Evolutionary conservation across 129 eudicot genomes (phyloP), one percentile per base, ranked within the genome.

Genomic region (Rutidosis leptorrhynchoides): DNA sequence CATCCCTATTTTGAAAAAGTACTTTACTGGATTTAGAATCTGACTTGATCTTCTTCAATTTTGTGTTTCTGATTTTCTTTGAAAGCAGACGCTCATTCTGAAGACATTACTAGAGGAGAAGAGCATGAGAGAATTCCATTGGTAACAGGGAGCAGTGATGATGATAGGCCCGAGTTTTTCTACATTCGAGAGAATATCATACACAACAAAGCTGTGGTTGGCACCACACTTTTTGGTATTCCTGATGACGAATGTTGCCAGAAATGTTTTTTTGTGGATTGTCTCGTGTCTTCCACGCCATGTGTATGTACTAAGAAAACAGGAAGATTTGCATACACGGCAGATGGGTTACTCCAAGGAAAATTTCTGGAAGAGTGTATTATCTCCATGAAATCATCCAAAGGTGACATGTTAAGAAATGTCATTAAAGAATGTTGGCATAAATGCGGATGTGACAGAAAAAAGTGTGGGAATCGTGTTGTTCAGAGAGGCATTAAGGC

Each of bases 351-450:
- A 55, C 87, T 83, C 1, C 84, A 79, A 66, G 94, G 83, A 78
- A 85, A 69, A 33, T 68, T 87, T 79, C 56, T 91, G 56, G 77
- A 81, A 2, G 90, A 78, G 71, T 84, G 86, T 51, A 77, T 91
- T 69, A 84, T 90, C 58, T 81, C 81, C 90, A 85, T 74, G 1
- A 95, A 87, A 68, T 71, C 87, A 4, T 90, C 95, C 73, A 84
- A 84, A 70, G 97, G 97, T 53, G 95, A 90, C 71, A 58, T 84
- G n/a, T 77, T 80, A n/a, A 79, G 95, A 73, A 84, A 74, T 62
- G 87, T 90, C 64, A 84, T 90, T 29, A 90, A 84, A 64, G 97
- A 90, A 67, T 90, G 97, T 27, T 90, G 97, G 95, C 77, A 70
- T 61, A 90, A 83, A 66, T 90, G 97, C 64, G 92, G 95, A 49